Evolutionary conservation across 331 rosid genomes (phyloP), one percentile per base, ranked within the genome.

Genomic region (Quercus phellos): DNA sequence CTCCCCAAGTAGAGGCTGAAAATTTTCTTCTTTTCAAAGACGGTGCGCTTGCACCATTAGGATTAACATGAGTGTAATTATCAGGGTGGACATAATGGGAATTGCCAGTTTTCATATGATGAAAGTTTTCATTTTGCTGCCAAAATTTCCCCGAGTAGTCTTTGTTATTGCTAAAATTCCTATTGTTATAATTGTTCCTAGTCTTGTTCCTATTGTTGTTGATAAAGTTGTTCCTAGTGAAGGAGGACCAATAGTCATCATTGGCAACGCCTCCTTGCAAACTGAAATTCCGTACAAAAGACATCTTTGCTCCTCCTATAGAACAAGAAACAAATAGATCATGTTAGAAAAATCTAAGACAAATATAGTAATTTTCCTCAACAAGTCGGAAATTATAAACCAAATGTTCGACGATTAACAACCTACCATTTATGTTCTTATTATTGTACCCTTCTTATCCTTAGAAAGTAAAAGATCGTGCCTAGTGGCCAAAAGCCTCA

Each of bases 1-100:
- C 96, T 79, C 81, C 92, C 91, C 92, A 87, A 42, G 85, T 80
- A 67, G 92, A 80, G 77, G 82, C 92, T 55, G 96, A 81, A 82
- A 87, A 79, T 60, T 90, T 95, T 81, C 99, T 91, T 88, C 93
- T 86, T 79, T 89, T 95, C 70, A 81, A 72, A 64, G 92, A 85
- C 22, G 90, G 87, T 2, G 87, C 82, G 22, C 61, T 46, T 2
- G 24, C 0, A 0, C 71, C 51, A 4, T 66, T 66, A 6, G 26
- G 51, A 66, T 66, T 66, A n/a, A 35, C 26, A 34, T 32, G 51
- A 18, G 5, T 76, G 46, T 29, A 81, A 76, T 51, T 76, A 72
- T 86, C 87, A 53, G 87, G 83, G 78, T 80, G 82, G 34, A 61
- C 76, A 80, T 84, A 76, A 78, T 83, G 82, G 21, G 83, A 81